Evolutionary conservation across 228 moss, liverwort and hornwort species (phyloP), one percentile per base, ranked within the genome.

Genomic region (Sphagnum fallax): DNA sequence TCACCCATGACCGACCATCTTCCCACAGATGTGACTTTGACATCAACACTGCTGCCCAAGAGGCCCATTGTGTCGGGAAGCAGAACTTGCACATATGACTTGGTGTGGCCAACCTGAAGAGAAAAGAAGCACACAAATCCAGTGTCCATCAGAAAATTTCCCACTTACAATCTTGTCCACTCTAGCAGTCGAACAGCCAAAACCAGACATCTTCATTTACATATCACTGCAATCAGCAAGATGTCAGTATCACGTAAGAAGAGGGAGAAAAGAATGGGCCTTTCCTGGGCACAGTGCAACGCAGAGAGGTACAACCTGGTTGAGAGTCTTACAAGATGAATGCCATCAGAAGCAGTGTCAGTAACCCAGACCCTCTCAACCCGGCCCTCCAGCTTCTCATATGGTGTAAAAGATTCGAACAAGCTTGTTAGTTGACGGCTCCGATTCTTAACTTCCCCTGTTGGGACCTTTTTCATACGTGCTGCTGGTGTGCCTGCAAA

Each of bases 1-100:
- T 89, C 82, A 13, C 89, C 94, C 88, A 90, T 84, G 6, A 94
- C 90, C 51, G 95, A 95, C 95, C 95, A 95, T 62, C 95, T 81
- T 49, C 85, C 84, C 53, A 79, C 81, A 53, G 87, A 81, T n/a
- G 65, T 89, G 64, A 92, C 67, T 69, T 79, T 88, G 32, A 78
- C 87, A 49, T 88, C 79, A 72, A 78, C 18, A 53, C 67, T 88
- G 74, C 79, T 87, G 69, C 95, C 95, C 71, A 95, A 75, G 14
- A 77, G 72, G 52, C 83, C 85, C 12, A 82, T 61, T 13, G 49
- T 76, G 51, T 88, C 82, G 55, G 82, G 81, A 51, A 95, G 79
- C 13, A 95, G 76, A 50, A 95, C 90, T 81, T 95, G 95, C 18
- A 92, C 80, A 60, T 87, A 92, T 0, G 90, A 89, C 67, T 92